phyloP scores from a whole-genome alignment of 768 basidiomycete genomes.

The Galerina marginata region DNA sequence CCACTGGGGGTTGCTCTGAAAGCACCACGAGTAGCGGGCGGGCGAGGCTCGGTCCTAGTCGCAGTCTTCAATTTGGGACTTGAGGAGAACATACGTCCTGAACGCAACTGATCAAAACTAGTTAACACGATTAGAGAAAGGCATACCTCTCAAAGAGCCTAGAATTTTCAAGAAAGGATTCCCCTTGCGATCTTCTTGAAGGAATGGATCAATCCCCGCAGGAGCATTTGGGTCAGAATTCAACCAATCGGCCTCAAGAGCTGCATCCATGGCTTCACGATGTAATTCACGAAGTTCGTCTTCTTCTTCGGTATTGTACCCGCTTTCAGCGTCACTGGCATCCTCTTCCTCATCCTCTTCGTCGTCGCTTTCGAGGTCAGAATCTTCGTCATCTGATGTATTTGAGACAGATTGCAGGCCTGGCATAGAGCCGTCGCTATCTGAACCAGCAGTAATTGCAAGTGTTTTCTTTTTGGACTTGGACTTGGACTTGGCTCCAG shows the following conservation, averaged over 20 bases:
- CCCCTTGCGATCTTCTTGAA: slow-evolving; percentile 58
- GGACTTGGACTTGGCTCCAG: slow-evolving; percentile 24
- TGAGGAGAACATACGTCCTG: slow-evolving; percentile 69
- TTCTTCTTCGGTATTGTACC: slow-evolving; percentile 70
- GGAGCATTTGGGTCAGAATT: slow-evolving; percentile 45
- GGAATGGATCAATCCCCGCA: slow-evolving; percentile 48
- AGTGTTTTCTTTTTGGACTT: slow-evolving; percentile 43
- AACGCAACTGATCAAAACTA: slow-evolving; percentile 5
- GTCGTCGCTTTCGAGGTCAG: slow-evolving; percentile 41
- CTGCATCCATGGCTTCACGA: slow-evolving; percentile 76
- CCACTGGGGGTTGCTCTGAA: slow-evolving; percentile 34
- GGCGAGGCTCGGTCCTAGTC: slow-evolving; percentile 30
- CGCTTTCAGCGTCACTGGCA: slow-evolving; percentile 41
- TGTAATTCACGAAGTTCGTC: slow-evolving; percentile 65
- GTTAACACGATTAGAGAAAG: neutral
- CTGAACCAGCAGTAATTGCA: slow-evolving; percentile 54
- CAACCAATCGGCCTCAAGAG: slow-evolving; percentile 63
- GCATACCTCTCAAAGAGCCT: slow-evolving; percentile 71
- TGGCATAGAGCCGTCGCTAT: slow-evolving; percentile 65
- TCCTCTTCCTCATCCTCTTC: slow-evolving; percentile 43
- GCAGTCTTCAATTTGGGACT: slow-evolving; percentile 45
- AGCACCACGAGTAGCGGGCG: slow-evolving; percentile 25
- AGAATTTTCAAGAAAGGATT: slow-evolving; percentile 84
- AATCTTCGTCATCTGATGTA: slow-evolving; percentile 52
- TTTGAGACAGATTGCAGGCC: slow-evolving; percentile 69